A percentile compares a stretch with the other conserved stretches of the same genome.
Evolutionary conservation across 2,329 filamentous ascomycete genomes (phyloP).

Genomic region (Aspergillus clavatus): DNA sequence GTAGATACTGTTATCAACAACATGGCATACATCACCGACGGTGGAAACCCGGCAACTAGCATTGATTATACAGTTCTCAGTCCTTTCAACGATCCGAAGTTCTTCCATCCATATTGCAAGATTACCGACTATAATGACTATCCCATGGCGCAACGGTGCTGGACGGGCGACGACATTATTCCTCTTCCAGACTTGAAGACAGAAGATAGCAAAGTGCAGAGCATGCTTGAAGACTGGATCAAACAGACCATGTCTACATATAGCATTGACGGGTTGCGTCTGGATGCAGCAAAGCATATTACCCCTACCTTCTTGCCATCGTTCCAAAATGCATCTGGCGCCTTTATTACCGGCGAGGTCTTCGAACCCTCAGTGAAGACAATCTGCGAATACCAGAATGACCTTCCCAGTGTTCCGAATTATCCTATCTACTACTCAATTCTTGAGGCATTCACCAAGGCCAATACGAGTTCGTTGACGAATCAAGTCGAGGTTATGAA

Average conservation of each 20-base stretch:
- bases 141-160: slow-evolving; percentile 42
- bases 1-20: slow-evolving; percentile 51
- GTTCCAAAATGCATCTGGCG: slow-evolving; percentile 34
- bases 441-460: slow-evolving; percentile 29
- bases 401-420: slow-evolving; percentile 45
- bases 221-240: slow-evolving; percentile 42
- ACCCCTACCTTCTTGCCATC: slow-evolving; percentile 38
- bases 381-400: slow-evolving; percentile 40
- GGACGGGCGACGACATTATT: slow-evolving; percentile 48
- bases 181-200: slow-evolving; percentile 46
- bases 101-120: slow-evolving; percentile 26
- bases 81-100: slow-evolving; percentile 24
- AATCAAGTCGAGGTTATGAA: slow-evolving; percentile 23
- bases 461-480: slow-evolving; percentile 26
- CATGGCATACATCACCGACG: slow-evolving; percentile 34
- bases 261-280: slow-evolving; percentile 47
- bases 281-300: slow-evolving; percentile 48
- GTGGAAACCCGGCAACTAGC: slow-evolving; percentile 19
- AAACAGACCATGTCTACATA: slow-evolving; percentile 41
- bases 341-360: slow-evolving; percentile 47
- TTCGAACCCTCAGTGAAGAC: slow-evolving; percentile 34
- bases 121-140: slow-evolving; percentile 33
- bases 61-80: slow-evolving; percentile 24
- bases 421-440: slow-evolving; percentile 42
- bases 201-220: slow-evolving; percentile 37